Evolutionary conservation across 1,284 basidiomycete genomes (phyloP).

Genomic region (Serendipita sp.): DNA sequence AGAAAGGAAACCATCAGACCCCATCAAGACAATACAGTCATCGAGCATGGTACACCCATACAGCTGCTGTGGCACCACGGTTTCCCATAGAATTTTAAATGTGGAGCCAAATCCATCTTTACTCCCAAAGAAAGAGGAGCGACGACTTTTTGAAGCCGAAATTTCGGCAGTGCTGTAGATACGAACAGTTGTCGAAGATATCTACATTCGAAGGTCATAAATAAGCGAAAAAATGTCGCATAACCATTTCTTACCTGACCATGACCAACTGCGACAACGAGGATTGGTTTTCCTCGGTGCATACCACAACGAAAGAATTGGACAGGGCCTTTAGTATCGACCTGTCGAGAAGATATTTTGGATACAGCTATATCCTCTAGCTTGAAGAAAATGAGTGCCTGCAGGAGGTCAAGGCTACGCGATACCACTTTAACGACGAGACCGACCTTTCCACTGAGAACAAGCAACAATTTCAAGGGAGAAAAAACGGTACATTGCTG

Average conservation of each 20-base stretch:
- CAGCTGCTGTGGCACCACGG: neutral
- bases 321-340: conserved; percentile 1
- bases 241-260: neutral
- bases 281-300: neutral
- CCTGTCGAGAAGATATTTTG: neutral
- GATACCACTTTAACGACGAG: neutral
- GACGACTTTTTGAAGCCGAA: neutral
- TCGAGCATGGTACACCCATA: neutral
- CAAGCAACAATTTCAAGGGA: neutral
- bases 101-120: neutral
- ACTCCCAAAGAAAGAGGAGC: neutral
- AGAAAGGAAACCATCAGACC: neutral
- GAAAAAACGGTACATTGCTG: neutral
- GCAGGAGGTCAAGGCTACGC: neutral
- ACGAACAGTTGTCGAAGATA: neutral
- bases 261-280: neutral
- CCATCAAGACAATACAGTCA: neutral
- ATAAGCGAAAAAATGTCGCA: neutral
- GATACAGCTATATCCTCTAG: neutral
- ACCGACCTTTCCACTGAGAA: neutral
- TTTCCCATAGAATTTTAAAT: neutral
- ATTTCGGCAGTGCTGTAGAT: neutral
- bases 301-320: neutral
- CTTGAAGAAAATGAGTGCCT: neutral
- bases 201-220: neutral